Base-by-base conservation (phyloP, 176 grass and related monocot genomes). In the Phoenix dactylifera region DNA sequence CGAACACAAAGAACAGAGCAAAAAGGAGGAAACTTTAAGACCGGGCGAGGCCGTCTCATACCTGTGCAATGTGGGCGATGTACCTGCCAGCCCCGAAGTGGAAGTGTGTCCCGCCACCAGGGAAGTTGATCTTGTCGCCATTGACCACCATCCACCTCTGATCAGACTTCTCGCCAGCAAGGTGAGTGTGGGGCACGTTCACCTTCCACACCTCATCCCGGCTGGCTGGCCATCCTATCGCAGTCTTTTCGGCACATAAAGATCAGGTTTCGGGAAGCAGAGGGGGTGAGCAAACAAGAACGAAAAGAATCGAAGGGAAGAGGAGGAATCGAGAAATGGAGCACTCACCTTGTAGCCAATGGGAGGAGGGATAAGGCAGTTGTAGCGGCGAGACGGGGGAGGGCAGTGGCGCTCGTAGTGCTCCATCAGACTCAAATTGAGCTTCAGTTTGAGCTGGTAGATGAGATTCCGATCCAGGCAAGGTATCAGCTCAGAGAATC, bases 351-450 rank as follows among this genome's bases (percentile, higher is more conserved):
- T 70, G 83, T 91, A 91, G 58, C 76, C 83, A 7, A 44, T 4
- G 49, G 87, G 87, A 17, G 87, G 75, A 26, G 87, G 87, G 67
- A 91, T 71, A 79, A 91, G 83, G 79, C 87, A 91, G 67, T 91
- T 86, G 59, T 79, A 68, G 60, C 87, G 72, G 54, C 73, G 87
- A 24, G 9, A 18, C 50, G 68, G 29, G 5, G 67, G 65, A 9
- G 87, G 87, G 70, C 87, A 91, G 65, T 91, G 87, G 57, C 87
- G 82, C 72, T 91, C 87, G 62, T 91, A 91, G 70, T 91, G 87
- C 64, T 91, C 83, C 87, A 86, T 91, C 54, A 83, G 79, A 59
- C 79, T 74, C 72, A 86, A 60, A 74, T 91, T 80, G 48, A 91
- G 72, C 52, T 75, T 72, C 57, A 91, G 73, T 29, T 72, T 84